Conservation (phyloP, 148 eudicot genomes). For the Simmondsia chinensis region DNA sequence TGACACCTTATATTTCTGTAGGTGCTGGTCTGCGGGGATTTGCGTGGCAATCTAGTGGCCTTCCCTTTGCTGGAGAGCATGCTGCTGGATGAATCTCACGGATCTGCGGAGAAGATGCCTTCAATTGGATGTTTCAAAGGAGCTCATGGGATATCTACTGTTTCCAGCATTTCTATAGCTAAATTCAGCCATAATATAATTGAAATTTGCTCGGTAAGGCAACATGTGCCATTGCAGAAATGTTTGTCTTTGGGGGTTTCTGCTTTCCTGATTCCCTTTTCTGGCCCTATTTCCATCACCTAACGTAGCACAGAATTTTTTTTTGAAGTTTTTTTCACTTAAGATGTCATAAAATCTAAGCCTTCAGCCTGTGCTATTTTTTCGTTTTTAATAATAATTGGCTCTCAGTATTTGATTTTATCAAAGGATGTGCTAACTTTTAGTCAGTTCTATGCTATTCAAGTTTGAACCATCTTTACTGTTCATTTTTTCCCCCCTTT, state of each 20-base stretch:
- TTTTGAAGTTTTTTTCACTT: no score
- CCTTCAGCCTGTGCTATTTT: no score
- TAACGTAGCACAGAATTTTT: no score
- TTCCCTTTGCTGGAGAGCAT: slow-evolving; percentile 53
- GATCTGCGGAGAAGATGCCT: slow-evolving; percentile 29
- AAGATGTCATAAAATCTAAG: no score
- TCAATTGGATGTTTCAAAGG: slow-evolving; percentile 72
- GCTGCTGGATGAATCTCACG: slow-evolving; percentile 21
- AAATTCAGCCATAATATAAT: slow-evolving; percentile 29
- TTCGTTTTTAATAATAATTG: no score
- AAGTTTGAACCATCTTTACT: no score
- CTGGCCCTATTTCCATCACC: no score
- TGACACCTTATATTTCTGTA: slow-evolving; percentile 17
- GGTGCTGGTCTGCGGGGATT: slow-evolving; percentile 88
- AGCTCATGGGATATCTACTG: slow-evolving; percentile 97
- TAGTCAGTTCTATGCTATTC: no score
- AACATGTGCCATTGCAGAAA: slow-evolving; percentile 3
- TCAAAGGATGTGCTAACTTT: no score
- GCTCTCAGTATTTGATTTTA: no score
- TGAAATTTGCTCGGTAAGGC: slow-evolving; percentile 72
- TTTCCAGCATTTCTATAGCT: slow-evolving; percentile 60
- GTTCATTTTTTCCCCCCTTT: no score
- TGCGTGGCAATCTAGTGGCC: slow-evolving; percentile 82
- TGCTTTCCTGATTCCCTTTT: background rate
- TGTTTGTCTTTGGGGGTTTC: no score